Evolutionary conservation across 768 basidiomycete genomes (phyloP).

Genomic region (Mrakia gelida): DNA sequence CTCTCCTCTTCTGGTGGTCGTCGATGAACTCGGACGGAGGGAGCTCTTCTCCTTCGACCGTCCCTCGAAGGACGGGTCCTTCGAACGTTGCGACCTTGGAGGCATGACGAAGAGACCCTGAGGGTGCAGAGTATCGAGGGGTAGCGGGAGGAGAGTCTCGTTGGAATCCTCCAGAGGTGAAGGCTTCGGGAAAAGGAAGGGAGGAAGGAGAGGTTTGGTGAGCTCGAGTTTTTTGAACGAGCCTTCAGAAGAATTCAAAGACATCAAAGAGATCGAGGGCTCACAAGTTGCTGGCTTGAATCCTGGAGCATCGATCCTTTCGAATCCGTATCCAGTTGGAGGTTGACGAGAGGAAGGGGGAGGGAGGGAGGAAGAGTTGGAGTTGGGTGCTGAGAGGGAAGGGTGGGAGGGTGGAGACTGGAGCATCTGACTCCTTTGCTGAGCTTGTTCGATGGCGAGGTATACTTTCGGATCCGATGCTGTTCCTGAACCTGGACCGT

Average conservation of each 20-base stretch:
- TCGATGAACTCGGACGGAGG: too few relatives aligned
- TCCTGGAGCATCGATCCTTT: background rate
- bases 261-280: background rate
- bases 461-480: background rate
- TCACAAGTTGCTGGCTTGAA: background rate
- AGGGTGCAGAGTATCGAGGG: background rate
- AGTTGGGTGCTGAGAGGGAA: background rate
- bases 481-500: conserved; percentile 3
- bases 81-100: background rate
- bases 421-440: background rate
- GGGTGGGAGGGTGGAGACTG: background rate
- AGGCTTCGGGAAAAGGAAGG: background rate
- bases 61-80: too few relatives aligned
- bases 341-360: too few relatives aligned
- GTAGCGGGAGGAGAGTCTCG: background rate
- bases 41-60: too few relatives aligned
- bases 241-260: background rate
- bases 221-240: background rate
- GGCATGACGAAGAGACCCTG: background rate
- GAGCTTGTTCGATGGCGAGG: background rate
- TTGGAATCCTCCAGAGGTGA: background rate
- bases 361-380: too few relatives aligned
- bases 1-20: too few relatives aligned
- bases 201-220: background rate
- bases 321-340: background rate